Base-by-base conservation (phyloP, 805 yeast genomes). In the Cyberlindnera euphorbiiphila region DNA sequence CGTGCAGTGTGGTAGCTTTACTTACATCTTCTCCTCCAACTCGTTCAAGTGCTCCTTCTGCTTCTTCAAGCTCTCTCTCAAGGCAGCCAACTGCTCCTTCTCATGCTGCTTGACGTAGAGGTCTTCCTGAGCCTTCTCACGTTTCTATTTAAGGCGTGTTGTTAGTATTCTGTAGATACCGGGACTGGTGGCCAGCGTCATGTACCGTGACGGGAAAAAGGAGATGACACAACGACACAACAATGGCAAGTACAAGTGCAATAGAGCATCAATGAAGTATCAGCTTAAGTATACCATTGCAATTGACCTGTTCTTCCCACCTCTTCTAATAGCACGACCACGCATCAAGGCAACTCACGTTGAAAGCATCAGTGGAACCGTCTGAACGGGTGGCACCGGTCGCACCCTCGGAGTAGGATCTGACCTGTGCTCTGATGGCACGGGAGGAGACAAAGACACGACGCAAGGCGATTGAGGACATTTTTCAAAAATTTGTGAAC, bases 81-180 rank as follows among this genome's bases (percentile, higher is more conserved):
- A 76, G 34, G 74, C 73, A 57, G 76, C 79, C 61, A 88, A 71
- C 71, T 83, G 87, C 64, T 87, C 95, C 60, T 81, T 83, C 71
- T 91, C 96, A 60, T 84, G 95, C 68, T 86, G 81, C 66, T 78
- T 85, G 65, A 88, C 71, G 70, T 79, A 89, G 55, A 69, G 72
- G 61, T 83, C 87, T 71, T 91, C 98, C 60, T 80, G 81, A 47
- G 96, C 96, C 67, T 76, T 82, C 73, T 93, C 98, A 63, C 95
- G 88, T 62, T 88, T 86, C 74, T 74, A 51, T 53, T 63, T 58
- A 9, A n/a, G 64, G 4, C 6, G 12, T 12, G 41, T 36, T 47
- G 46, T 46, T 45, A 47, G 25, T 31, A 31, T 19, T 32, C n/a
- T n/a, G n/a, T n/a, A n/a, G n/a, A n/a, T n/a, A n/a, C n/a, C n/a